phyloP scores from a whole-genome alignment of 108 stramenopile species.

The Nannochloropsis gaditana region DNA sequence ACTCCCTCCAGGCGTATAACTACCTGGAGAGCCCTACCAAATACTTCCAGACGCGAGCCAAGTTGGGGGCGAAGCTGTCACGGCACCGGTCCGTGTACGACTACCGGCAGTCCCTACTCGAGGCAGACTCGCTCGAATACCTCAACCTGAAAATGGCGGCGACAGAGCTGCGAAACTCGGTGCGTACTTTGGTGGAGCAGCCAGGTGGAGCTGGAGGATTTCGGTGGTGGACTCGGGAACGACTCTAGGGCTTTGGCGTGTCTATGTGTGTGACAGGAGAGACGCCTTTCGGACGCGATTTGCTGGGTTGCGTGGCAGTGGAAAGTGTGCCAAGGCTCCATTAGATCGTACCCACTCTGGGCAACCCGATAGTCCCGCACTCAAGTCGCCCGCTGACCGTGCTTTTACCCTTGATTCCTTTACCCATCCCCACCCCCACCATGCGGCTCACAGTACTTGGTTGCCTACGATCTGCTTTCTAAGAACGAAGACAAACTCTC shows the following conservation, averaged over 20 bases:
- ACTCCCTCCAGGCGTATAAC: neutral
- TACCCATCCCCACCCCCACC: neutral
- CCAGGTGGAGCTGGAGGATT: too few species aligned
- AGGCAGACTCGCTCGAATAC: neutral
- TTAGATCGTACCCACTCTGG: too few species aligned
- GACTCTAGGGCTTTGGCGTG: too few species aligned
- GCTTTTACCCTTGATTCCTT: neutral
- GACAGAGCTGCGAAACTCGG: conserved; percentile 14
- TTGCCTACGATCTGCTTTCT: conserved; percentile 20
- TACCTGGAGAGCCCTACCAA: neutral
- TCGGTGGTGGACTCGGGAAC: too few species aligned
- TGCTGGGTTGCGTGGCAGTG: too few species aligned
- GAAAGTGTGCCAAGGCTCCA: too few species aligned
- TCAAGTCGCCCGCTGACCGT: neutral
- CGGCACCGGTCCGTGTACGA: neutral
- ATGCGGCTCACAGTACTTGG: neutral
- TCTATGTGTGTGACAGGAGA: too few species aligned
- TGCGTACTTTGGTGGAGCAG: neutral
- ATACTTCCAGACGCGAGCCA: neutral
- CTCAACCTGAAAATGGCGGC: neutral
- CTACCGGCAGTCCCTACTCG: neutral
- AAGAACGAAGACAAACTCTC: conserved; percentile 16
- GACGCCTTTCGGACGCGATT: too few species aligned
- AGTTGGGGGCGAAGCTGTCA: neutral
- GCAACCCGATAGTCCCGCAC: too few species aligned